phyloP scores from a whole-genome alignment of 2,329 filamentous ascomycete genomes.

The Volutella citrinella region DNA sequence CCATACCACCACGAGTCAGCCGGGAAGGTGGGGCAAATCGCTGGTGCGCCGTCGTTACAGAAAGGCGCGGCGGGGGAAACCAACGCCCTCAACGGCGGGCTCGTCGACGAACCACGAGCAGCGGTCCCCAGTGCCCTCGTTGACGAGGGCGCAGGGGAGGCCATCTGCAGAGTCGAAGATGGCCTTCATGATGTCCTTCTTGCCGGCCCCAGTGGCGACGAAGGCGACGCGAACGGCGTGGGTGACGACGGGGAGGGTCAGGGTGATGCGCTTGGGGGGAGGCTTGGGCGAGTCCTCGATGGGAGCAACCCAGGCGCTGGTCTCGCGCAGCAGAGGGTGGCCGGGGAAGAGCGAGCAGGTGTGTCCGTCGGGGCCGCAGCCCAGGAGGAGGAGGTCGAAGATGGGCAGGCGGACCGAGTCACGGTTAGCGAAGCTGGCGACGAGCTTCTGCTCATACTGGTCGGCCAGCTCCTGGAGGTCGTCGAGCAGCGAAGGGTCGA shows the following conservation, averaged over 20 bases:
- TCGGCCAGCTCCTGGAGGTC: conserved; percentile 92
- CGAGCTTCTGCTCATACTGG: conserved; percentile 85
- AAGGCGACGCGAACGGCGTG: conserved; percentile 87
- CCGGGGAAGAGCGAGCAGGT: conserved; percentile 95
- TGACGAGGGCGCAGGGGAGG: conserved; percentile 84
- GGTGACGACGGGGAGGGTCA: conserved; percentile 86
- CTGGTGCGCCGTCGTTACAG: no score
- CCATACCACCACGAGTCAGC: no score
- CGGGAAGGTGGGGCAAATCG: no score
- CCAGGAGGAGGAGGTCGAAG: conserved; percentile 90
- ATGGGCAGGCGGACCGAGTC: conserved; percentile 93
- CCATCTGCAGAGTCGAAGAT: conserved; percentile 81
- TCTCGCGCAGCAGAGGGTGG: conserved; percentile 81
- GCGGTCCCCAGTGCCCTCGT: conserved; percentile 77
- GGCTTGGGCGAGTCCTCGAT: conserved; percentile 96
- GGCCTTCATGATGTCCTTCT: conserved; percentile 87
- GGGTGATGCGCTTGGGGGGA: conserved; percentile 83
- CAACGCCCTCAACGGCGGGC: conserved; percentile 79
- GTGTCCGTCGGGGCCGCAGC: conserved; percentile 93
- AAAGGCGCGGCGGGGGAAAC: conserved; percentile 72
- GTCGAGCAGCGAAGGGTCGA: conserved; percentile 63
- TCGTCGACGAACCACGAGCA: conserved; percentile 95
- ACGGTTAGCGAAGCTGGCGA: conserved; percentile 81
- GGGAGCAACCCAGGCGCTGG: conserved; percentile 85
- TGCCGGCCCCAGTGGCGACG: conserved; percentile 82